A percentile compares a stretch with the other conserved stretches of the same genome.
phyloP scores from a whole-genome alignment of 2,329 filamentous ascomycete species.

The Keithomyces neogunnii region DNA sequence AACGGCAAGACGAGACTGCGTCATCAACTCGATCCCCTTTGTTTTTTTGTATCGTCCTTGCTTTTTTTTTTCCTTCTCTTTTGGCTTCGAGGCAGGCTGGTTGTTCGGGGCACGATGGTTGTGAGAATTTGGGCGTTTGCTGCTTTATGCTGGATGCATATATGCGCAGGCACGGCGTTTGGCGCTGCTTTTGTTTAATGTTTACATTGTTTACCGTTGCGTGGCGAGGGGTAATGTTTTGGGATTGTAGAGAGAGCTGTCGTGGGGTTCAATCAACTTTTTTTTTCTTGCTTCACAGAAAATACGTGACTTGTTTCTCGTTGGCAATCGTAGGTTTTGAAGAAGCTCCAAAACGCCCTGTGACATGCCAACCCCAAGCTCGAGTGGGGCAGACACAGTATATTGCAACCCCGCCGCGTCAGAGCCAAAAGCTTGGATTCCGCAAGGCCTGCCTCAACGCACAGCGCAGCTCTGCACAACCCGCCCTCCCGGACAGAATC shows the following conservation, averaged over 20 bases:
- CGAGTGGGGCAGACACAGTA: background rate
- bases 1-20: background rate
- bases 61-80: background rate
- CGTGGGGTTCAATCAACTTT: background rate
- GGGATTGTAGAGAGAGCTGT: background rate
- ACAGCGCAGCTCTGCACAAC: too few species aligned
- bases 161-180: constrained; percentile 2
- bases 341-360: too few species aligned
- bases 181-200: background rate
- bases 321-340: too few species aligned
- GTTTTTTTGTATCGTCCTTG: background rate
- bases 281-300: too few species aligned
- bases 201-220: background rate
- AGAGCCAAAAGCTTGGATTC: background rate
- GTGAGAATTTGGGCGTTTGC: constrained; percentile 1
- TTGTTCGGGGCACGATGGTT: background rate
- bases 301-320: too few species aligned
- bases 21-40: background rate
- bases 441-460: too few species aligned
- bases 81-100: background rate
- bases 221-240: background rate
- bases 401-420: constrained; percentile 1
- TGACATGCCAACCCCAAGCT: background rate
- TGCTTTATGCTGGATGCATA: constrained; percentile 5
- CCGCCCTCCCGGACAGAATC: background rate